Evolutionary conservation across 164 flowering plant genomes (phyloP), one percentile per base, ranked within the genome.

Genomic region (Chloranthus sessilifolius): DNA sequence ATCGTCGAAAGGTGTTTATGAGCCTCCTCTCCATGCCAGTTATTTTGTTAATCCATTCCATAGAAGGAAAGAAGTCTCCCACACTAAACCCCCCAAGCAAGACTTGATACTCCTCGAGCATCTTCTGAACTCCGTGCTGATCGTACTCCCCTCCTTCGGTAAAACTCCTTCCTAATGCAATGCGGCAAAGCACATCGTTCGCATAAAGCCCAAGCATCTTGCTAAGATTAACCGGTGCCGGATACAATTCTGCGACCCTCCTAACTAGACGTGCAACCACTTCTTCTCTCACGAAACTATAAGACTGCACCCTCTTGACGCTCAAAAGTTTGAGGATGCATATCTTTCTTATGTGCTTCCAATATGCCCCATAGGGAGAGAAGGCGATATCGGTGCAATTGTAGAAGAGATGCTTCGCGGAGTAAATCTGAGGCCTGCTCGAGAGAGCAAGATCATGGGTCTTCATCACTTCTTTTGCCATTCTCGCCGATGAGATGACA

Each of bases 31-130:
- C 69, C 54, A 58, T 43, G 12, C 89, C 85, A 1, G 77, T 75
- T 40, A 75, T 10, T 1, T 24, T 57, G 44, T 65, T 44, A 3
- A 79, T 27, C 43, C 71, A 75, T 27, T 68, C 80, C 74, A 69
- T 47, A 16, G 78, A 76, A 15, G 86, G 86, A 52, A 83, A 78
- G 61, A 70, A 78, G 50, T 83, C 86, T 14, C 76, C 82, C 9
- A 76, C 3, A 33, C 66, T 61, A 29, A 78, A 68, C 28, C 79
- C 85, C 40, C 80, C 90, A 15, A 82, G 74, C 53, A 82, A 30
- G 10, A 39, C 75, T 21, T 74, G 74, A 50, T 56, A 70, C 45
- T 83, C 84, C 9, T 67, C 70, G 0, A 80, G 71, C 74, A 80
- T 59, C 50, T 64, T 58, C 20, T 78, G 66, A 39, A 83, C 71